Evolutionary conservation across 2,329 filamentous ascomycete genomes (phyloP), one percentile per base, ranked within the genome.

Genomic region (Trichoderma sp.): DNA sequence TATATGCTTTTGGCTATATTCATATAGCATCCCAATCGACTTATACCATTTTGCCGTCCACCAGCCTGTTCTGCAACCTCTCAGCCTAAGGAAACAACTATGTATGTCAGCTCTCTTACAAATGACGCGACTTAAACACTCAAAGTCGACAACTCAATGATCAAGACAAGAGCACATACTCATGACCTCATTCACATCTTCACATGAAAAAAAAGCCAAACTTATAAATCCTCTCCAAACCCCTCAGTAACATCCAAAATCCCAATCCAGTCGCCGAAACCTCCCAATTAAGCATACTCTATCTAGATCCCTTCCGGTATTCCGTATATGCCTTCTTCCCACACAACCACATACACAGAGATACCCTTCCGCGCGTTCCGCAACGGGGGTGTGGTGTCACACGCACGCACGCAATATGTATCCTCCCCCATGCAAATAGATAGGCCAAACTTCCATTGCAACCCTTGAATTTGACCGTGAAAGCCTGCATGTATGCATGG

Each of bases 321-420:
- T 29, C 64, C 64, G 64, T 41, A 41, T 56, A 56, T 56, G 50
- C 45, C 16, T n/a, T 21, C 21, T 24, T 24, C 50, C 50, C n/a
- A 56, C 45, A 50, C 45, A 53, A 11, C 3, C 18, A 45, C 18
- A 29, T 5, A 45, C 21, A 24, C 18, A 67, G 12, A 67, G 64
- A 67, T 67, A 67, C 11, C 64, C 64, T 67, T 67, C 64, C 64
- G 64, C 64, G 29, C 27, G 64, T 67, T 67, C 64, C 64, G 64
- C 63, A 56, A 24, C 27, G 11, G 3, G 63, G 24, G 38, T 24
- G 50, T 24, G 24, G 38, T 41, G 64, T 45, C 41, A 50, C 27
- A 67, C 27, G 38, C 38, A 21, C 29, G 27, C 35, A 38, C 35
- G n/a, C 6, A 21, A 33, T 5, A 33, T 33, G 31, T 33, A 45